Conservation (phyloP, 1,284 basidiomycete genomes). For the Microbotryomycetes sp. region DNA sequence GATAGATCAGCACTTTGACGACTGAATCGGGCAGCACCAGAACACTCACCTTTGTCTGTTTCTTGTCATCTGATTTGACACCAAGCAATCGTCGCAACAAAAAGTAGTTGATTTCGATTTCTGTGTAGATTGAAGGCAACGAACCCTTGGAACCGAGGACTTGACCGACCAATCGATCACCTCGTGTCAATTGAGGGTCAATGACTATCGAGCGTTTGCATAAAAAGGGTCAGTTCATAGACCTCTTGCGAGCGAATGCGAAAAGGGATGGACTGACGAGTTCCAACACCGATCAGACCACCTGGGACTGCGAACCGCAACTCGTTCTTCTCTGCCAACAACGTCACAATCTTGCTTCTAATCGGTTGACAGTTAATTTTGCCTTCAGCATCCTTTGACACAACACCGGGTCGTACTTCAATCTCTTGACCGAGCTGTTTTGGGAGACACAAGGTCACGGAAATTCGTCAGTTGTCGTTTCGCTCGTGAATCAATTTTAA, state of each 20-base stretch:
- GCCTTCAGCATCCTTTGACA: constrained; percentile 89
- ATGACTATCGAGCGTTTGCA: constrained; percentile 18
- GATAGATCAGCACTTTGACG: background rate
- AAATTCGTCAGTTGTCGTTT: background rate
- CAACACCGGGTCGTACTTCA: constrained; percentile 94
- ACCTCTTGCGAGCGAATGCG: background rate
- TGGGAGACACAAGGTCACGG: background rate
- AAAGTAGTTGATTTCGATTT: constrained; percentile 85
- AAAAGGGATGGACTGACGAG: constrained; percentile 47
- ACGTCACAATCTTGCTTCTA: constrained; percentile 80
- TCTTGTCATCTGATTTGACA: constrained; percentile 97
- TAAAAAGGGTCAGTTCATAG: background rate
- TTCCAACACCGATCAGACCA: constrained; percentile 96
- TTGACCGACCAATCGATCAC: constrained; percentile 93
- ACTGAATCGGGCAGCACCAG: background rate
- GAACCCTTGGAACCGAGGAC: constrained; percentile 90
- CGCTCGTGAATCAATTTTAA: background rate
- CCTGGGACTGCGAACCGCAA: constrained; percentile 94
- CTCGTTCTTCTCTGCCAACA: constrained; percentile 92
- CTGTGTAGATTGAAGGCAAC: constrained; percentile 87
- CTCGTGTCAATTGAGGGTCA: constrained; percentile 84
- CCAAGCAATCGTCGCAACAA: constrained; percentile 89
- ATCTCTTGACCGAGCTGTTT: constrained; percentile 76
- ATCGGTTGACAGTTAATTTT: constrained; percentile 89
- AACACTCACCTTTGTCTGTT: constrained; percentile 70